Conservation (phyloP, 768 basidiomycete genomes). For the Ramaria rubella region DNA sequence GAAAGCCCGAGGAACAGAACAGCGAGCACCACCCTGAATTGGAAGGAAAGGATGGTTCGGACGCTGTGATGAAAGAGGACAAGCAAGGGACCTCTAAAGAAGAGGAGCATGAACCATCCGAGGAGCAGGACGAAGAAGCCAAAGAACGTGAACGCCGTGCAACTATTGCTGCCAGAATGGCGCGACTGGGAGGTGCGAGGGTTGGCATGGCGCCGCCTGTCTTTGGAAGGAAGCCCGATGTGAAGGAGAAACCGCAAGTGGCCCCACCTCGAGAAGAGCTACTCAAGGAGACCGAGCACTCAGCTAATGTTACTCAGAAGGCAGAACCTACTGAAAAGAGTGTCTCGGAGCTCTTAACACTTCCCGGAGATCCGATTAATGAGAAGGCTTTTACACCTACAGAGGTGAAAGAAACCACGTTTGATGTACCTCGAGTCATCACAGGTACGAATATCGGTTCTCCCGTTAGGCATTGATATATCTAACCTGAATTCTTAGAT, state of each 20-base stretch:
- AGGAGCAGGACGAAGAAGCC: constrained; percentile 15
- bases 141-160: constrained; percentile 76
- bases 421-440: not conserved
- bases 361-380: not conserved
- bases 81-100: constrained; percentile 31
- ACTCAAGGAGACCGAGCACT: not conserved
- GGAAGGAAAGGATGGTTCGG: constrained; percentile 5
- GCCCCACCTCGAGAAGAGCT: not conserved
- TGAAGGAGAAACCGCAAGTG: not conserved
- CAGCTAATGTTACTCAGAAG: not conserved
- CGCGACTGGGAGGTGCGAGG: constrained; percentile 79
- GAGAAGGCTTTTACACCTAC: not conserved
- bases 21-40: not conserved
- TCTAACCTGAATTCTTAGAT: not conserved
- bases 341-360: not conserved
- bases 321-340: not conserved
- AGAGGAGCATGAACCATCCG: constrained; percentile 11
- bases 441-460: not conserved
- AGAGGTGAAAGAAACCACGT: constrained; percentile 4
- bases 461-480: not conserved
- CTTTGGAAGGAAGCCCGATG: constrained; percentile 51
- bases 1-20: constrained; percentile 1
- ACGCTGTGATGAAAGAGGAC: constrained; percentile 26
- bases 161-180: constrained; percentile 89
- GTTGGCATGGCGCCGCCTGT: constrained; percentile 67